A percentile compares a stretch with the other conserved stretches of the same genome.
Conservation (phyloP, 1,284 basidiomycete genomes). For the Apiotrichum akiyoshidainum region DNA sequence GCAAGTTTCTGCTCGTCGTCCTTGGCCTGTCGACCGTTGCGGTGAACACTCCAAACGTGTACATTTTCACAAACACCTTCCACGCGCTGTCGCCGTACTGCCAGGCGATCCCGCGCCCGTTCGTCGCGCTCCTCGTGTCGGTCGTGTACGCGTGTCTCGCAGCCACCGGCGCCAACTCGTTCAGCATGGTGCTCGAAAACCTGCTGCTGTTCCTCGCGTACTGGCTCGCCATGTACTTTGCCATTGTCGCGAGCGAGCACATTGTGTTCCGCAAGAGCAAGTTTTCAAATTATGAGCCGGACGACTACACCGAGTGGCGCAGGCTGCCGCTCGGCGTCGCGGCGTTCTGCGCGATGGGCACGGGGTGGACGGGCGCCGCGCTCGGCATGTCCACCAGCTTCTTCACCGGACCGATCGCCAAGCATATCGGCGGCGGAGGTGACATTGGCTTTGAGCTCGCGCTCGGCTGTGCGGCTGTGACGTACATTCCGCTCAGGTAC, state of each 20-base stretch:
- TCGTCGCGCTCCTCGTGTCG: conserved; percentile 33
- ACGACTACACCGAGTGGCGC: conserved; percentile 36
- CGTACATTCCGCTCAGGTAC: conserved; percentile 34
- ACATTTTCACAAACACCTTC: conserved; percentile 47
- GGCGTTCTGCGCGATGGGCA: conserved; percentile 29
- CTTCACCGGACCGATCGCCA: conserved; percentile 58
- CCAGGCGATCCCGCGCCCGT: conserved; percentile 47
- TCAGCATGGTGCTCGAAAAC: conserved; percentile 15
- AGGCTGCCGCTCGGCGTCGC: conserved; percentile 42
- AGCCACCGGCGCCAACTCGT: conserved; percentile 50
- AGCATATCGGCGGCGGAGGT: conserved; percentile 51
- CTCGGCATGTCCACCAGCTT: conserved; percentile 43
- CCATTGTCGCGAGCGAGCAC: conserved; percentile 48
- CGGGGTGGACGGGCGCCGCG: conserved; percentile 38
- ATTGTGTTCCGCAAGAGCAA: conserved; percentile 46
- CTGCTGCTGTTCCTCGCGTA: conserved; percentile 28
- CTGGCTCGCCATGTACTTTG: conserved; percentile 27
- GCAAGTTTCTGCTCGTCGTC: conserved; percentile 37
- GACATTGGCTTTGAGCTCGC: conserved; percentile 59
- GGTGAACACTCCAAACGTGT: conserved; percentile 44
- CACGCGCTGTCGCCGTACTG: conserved; percentile 45
- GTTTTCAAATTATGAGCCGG: conserved; percentile 48
- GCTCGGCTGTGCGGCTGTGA: conserved; percentile 31
- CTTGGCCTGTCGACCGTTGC: conserved; percentile 1
- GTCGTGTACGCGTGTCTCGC: conserved; percentile 36